These are phyloP conservation scores for Ichthyophthirius multifiliis DNA, from an alignment of 169 alveolate species.

Conservation along the genomic window DNA sequence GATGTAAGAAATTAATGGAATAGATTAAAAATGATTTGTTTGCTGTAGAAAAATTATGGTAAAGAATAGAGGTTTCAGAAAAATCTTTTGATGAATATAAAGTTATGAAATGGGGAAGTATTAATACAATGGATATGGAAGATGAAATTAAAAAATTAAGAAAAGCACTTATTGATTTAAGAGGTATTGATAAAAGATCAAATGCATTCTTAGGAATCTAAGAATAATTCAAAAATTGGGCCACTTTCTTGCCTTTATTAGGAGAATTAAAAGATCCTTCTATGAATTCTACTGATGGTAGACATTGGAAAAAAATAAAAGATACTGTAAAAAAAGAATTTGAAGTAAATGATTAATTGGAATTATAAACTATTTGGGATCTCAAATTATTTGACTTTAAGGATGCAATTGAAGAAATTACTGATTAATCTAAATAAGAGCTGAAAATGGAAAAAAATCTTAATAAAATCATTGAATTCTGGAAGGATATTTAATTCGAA, in stretches of 20 bases:
- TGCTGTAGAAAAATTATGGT: slow-evolving; percentile 86
- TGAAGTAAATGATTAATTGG: slow-evolving; percentile 71
- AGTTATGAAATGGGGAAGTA: slow-evolving; percentile 82
- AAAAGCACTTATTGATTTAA: slow-evolving; percentile 79
- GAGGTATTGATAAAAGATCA: slow-evolving; percentile 87
- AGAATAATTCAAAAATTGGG: slow-evolving; percentile 87
- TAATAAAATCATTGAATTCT: slow-evolving; percentile 85
- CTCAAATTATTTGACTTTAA: slow-evolving; percentile 86
- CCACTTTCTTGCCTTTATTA: slow-evolving; percentile 88
- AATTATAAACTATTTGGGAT: slow-evolving; percentile 87
- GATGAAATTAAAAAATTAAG: slow-evolving; percentile 84
- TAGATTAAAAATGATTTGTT: slow-evolving; percentile 80
- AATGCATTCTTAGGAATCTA: slow-evolving; percentile 88
- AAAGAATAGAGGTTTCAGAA: slow-evolving; percentile 76
- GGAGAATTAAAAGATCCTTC: slow-evolving; percentile 92
- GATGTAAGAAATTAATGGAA: slow-evolving; percentile 80
- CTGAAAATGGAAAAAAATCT: slow-evolving; percentile 92
- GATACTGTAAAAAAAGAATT: slow-evolving; percentile 73
- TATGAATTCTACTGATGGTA: slow-evolving; percentile 82
- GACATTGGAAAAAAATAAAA: slow-evolving; percentile 93
- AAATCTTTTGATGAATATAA: slow-evolving; percentile 72
- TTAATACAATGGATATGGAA: slow-evolving; percentile 88
- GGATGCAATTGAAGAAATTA: slow-evolving; percentile 93
- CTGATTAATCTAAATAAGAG: slow-evolving; percentile 94
- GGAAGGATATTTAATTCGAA: slow-evolving; percentile 89